These are phyloP conservation scores for Penicillium robsamsonii DNA, from an alignment of 495 filamentous ascomycete species.

Conservation along the genomic window DNA sequence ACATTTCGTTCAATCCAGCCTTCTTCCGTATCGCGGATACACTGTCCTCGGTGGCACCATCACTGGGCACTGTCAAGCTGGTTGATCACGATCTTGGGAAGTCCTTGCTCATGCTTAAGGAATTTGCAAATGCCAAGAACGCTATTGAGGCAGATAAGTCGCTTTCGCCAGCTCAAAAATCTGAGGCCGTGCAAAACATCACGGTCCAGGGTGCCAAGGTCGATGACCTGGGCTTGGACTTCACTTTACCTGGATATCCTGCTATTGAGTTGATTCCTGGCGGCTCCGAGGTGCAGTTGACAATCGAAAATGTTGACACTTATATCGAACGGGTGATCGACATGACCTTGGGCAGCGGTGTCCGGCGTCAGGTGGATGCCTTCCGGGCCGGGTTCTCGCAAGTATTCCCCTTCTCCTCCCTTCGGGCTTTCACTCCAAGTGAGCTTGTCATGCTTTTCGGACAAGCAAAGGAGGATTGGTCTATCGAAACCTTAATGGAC, in stretches of 20 bases:
- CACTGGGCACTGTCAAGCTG: slow-evolving; percentile 84
- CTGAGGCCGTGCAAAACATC: slow-evolving; percentile 63
- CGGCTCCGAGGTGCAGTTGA: slow-evolving; percentile 71
- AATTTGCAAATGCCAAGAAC: slow-evolving; percentile 80
- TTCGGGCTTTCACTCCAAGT: slow-evolving; percentile 92
- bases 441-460: slow-evolving; percentile 98
- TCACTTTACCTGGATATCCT: slow-evolving; percentile 91
- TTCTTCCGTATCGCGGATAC: slow-evolving; percentile 93
- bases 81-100: slow-evolving; percentile 85
- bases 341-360: slow-evolving; percentile 82
- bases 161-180: slow-evolving; percentile 66
- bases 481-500: slow-evolving; percentile 94
- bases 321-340: slow-evolving; percentile 92
- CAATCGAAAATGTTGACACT: slow-evolving; percentile 81
- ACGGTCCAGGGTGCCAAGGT: slow-evolving; percentile 68
- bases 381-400: slow-evolving; percentile 92
- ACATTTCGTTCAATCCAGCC: slow-evolving; percentile 94
- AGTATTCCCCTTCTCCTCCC: slow-evolving; percentile 91
- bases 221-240: slow-evolving; percentile 88
- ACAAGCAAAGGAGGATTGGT: slow-evolving; percentile 93
- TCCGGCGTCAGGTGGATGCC: slow-evolving; percentile 84
- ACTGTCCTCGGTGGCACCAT: slow-evolving; percentile 70
- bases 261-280: slow-evolving; percentile 77
- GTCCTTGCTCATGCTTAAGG: slow-evolving; percentile 84
- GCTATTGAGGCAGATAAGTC: slow-evolving; percentile 66